Evolutionary conservation across 2,329 filamentous ascomycete species (phyloP).

Genomic region (Thermothelomyces thermophilus): DNA sequence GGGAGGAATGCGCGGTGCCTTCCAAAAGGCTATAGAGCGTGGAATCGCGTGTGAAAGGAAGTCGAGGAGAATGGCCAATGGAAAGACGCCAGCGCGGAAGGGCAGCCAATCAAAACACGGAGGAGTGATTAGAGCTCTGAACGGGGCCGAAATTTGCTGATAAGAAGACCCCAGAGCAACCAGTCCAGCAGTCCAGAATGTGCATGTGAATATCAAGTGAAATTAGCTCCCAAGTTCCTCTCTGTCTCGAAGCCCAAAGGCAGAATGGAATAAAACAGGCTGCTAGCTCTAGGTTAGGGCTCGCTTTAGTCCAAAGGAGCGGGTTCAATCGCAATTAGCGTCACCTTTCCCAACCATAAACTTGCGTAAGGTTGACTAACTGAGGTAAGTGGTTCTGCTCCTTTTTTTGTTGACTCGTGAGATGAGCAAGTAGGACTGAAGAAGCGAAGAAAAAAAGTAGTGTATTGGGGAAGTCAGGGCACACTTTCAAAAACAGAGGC

Average conservation of each 20-base stretch:
- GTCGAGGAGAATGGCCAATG: background rate
- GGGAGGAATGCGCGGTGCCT: background rate
- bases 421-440: background rate
- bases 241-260: no score
- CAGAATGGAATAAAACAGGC: no score
- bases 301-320: no score
- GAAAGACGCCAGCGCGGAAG: background rate
- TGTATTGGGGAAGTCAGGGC: no score
- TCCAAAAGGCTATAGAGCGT: background rate
- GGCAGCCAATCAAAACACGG: constrained; percentile 2
- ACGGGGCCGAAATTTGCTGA: constrained; percentile 12
- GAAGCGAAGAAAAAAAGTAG: background rate
- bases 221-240: background rate
- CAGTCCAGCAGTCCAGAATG: no score
- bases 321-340: no score
- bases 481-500: background rate
- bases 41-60: constrained; percentile 2
- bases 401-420: no score
- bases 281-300: no score
- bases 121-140: background rate
- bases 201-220: background rate
- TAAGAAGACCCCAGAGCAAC: background rate
- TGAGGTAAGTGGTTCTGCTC: background rate
- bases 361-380: no score
- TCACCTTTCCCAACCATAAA: no score